These are phyloP conservation scores for Agrocybe chaxingu DNA, from an alignment of 768 basidiomycete genomes.

Conservation along the genomic window DNA sequence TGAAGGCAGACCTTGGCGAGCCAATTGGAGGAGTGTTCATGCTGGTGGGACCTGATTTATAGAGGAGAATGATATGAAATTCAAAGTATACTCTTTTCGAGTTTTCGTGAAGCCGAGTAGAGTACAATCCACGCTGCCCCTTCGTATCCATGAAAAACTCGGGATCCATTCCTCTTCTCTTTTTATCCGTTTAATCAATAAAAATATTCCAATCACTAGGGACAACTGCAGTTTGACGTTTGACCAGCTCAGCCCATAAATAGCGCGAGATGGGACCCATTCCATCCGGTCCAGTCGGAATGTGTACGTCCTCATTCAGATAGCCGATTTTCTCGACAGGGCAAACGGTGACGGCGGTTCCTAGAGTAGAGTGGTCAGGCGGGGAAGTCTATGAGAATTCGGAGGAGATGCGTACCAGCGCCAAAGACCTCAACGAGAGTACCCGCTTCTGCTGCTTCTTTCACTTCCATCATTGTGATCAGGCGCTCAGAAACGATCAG, in stretches of 20 bases:
- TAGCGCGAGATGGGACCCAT: conserved; percentile 78
- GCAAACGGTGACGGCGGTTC: conserved; percentile 76
- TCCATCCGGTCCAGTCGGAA: conserved; percentile 67
- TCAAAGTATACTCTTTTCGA: too few species aligned
- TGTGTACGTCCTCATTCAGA: conserved; percentile 54
- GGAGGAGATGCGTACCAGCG: conserved; percentile 47
- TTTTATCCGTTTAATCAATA: conserved; percentile 17
- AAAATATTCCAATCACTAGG: conserved; percentile 77
- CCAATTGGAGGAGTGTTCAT: too few species aligned
- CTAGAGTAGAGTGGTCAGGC: conserved; percentile 34
- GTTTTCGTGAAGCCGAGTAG: too few species aligned
- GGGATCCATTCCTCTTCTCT: too few species aligned
- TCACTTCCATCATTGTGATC: conserved; percentile 76
- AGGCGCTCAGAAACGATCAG: conserved; percentile 64
- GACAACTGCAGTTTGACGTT: conserved; percentile 76
- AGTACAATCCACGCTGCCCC: too few species aligned
- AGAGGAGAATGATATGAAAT: too few species aligned
- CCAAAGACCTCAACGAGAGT: conserved; percentile 80
- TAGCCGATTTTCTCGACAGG: conserved; percentile 74
- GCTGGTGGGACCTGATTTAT: too few species aligned
- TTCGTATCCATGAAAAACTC: too few species aligned
- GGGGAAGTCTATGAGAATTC: not conserved
- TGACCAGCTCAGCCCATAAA: conserved; percentile 68
- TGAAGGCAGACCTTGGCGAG: too few species aligned
- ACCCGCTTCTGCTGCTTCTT: conserved; percentile 54